A percentile compares a stretch with the other conserved stretches of the same genome.
Conservation (phyloP, 371 early-diverging fungal species). For the Blakeslea trispora region DNA sequence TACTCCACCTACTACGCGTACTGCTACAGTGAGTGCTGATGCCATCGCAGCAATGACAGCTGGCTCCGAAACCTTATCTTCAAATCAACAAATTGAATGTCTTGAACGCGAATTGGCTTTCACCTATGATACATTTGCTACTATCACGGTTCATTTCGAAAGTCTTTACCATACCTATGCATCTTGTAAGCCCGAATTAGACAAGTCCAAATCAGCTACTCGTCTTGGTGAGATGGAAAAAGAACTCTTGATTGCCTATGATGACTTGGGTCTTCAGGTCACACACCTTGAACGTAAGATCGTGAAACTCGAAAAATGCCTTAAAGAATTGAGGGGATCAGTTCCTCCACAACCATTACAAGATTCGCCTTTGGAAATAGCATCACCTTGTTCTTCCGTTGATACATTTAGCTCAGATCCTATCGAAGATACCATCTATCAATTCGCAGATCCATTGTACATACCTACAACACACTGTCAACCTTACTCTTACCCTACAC, state of each 20-base stretch:
- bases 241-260: conserved; percentile 51
- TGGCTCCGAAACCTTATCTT: conserved; percentile 11
- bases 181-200: conserved; percentile 28
- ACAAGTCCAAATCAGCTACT: conserved; percentile 31
- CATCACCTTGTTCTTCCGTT: conserved; percentile 23
- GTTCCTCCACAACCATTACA: background rate
- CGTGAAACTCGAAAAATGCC: conserved; percentile 31
- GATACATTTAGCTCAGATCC: conserved; percentile 19
- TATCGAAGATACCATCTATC: background rate
- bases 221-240: conserved; percentile 47
- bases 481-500: background rate
- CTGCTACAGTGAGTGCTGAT: conserved; percentile 6
- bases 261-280: conserved; percentile 46
- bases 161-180: conserved; percentile 44
- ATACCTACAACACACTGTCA: background rate
- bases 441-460: conserved; percentile 1
- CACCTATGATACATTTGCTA: conserved; percentile 41
- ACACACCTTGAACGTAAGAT: conserved; percentile 42
- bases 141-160: conserved; percentile 44
- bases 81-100: conserved; percentile 18
- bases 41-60: conserved; percentile 15
- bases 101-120: conserved; percentile 42
- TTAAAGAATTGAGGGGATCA: conserved; percentile 8
- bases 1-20: conserved; percentile 9
- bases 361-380: background rate